Conservation (phyloP, 805 yeast genomes). For the Suhomyces emberorum region DNA sequence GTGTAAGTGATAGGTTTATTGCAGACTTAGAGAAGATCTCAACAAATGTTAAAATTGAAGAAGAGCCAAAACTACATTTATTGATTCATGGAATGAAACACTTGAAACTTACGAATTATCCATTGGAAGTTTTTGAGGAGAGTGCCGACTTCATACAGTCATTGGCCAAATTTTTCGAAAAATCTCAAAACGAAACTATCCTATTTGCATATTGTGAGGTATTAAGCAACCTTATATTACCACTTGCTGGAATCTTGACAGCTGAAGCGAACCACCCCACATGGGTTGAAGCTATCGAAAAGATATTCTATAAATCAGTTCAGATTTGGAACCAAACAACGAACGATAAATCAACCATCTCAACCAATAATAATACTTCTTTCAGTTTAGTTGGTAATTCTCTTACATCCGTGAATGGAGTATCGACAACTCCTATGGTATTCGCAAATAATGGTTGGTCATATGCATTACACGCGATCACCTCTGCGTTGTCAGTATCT, state of each 20-base stretch:
- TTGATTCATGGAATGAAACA: conserved; percentile 91
- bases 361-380: neutral
- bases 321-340: conserved; percentile 40
- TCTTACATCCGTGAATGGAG: neutral
- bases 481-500: conserved; percentile 76
- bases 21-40: conserved; percentile 89
- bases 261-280: conserved; percentile 96
- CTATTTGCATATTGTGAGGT: conserved; percentile 83
- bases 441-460: conserved; percentile 57
- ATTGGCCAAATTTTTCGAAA: conserved; percentile 74
- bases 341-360: neutral
- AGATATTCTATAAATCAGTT: conserved; percentile 52
- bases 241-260: conserved; percentile 79
- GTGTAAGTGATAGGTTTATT: conserved; percentile 90
- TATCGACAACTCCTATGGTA: conserved; percentile 1
- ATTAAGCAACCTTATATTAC: conserved; percentile 66
- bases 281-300: conserved; percentile 80
- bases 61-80: conserved; percentile 60
- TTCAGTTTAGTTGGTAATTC: neutral
- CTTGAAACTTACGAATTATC: conserved; percentile 72
- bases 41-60: conserved; percentile 25
- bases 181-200: conserved; percentile 62
- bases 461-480: conserved; percentile 60
- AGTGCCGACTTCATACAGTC: conserved; percentile 87
- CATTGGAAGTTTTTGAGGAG: conserved; percentile 88